These are phyloP conservation scores for Echium plantagineum DNA, from an alignment of 257 asterid species.

Conservation along the genomic window DNA sequence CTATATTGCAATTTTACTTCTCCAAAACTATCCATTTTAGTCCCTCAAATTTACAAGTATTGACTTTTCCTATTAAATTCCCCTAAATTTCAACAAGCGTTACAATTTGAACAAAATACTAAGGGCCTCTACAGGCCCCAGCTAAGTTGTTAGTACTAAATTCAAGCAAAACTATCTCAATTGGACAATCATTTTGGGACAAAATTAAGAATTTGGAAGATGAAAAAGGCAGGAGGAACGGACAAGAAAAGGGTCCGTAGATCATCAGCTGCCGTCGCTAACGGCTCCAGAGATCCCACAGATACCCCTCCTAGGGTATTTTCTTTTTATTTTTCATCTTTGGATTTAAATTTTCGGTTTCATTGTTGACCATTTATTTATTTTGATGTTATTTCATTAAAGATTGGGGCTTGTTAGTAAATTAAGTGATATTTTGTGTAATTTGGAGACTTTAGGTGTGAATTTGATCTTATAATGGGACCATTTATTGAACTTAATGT, in stretches of 20 bases:
- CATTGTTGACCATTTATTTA: too few species aligned
- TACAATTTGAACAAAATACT: neutral
- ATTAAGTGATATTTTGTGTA: too few species aligned
- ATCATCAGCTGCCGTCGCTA: constrained; percentile 18
- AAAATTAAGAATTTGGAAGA: constrained; percentile 14
- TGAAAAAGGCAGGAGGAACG: constrained; percentile 67
- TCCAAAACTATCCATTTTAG: too few species aligned
- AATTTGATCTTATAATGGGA: too few species aligned
- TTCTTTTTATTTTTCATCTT: neutral
- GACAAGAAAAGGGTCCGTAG: constrained; percentile 75
- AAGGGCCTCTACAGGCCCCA: constrained; percentile 7
- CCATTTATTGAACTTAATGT: too few species aligned
- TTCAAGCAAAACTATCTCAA: neutral
- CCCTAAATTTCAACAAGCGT: neutral
- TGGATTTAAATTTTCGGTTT: neutral
- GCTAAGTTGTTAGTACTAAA: neutral
- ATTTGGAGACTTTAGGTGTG: too few species aligned
- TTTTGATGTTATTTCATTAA: too few species aligned
- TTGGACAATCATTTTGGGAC: neutral
- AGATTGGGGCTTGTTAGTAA: too few species aligned
- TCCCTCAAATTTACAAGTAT: too few species aligned
- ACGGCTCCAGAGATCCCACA: constrained; percentile 29
- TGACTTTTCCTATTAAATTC: too few species aligned
- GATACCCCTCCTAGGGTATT: constrained; percentile 63
- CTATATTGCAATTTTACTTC: too few species aligned